Base-by-base conservation (phyloP, 208 protist species). In the Trichomonas gallinae region DNA sequence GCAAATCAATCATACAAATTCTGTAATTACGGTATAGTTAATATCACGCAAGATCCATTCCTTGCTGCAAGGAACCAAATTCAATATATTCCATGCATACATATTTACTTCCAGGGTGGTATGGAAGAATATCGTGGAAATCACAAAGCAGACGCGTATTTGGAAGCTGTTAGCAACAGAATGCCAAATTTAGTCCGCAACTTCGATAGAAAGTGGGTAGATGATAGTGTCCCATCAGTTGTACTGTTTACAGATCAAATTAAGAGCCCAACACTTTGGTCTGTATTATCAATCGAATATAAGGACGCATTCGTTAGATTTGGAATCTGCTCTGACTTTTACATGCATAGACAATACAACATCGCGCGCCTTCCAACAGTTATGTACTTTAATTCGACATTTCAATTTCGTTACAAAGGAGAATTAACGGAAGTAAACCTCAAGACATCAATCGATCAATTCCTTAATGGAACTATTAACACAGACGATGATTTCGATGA, bases 171-270 rank as follows among this genome's bases (percentile, higher is more conserved):
- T 13, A 93, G n/a, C 8, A 44, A 93, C 13, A 48, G 44, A 93
- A 93, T 93, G 40, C 87, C 87, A 93, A 93, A 93, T 38, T 93
- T 93, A 48, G 87, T 93, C 6, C 40, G 87, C n/a, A 93, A 17
- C 8, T 93, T 93, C 46, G 87, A 93, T 93, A 23, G 31, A 38
- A 93, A 93, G 46, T 93, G 87, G 87, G 21, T 51, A 21, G 87
- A 93, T 34, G 87, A 93, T 17, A 38, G 26, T 51, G 8, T 93
- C 34, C 44, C 87, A 38, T 93, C 87, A 38, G 44, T 93, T 42
- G 87, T 93, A 9, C 38, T 93, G n/a, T 93, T 93, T 51, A 93
- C 87, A 34, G 87, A 93, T 26, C 87, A 93, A 93, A 93, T 51
- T 17, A 93, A 93, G 45, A 44, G 42, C 31, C 44, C 87, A 0